phyloP scores from a whole-genome alignment of 768 basidiomycete genomes.

The Boletus rubroflammeus region DNA sequence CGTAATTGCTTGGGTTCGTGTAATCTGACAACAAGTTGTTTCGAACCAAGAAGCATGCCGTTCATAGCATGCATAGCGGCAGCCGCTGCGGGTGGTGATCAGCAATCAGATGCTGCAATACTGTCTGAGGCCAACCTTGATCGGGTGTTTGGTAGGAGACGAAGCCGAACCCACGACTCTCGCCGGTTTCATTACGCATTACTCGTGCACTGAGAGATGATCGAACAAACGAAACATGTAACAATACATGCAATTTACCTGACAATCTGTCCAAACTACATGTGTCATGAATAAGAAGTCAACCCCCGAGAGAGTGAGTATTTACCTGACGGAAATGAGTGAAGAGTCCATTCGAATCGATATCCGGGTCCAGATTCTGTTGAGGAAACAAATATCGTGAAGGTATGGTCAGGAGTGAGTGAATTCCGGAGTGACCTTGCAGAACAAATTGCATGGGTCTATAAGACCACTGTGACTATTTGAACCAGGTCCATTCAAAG shows the following conservation, averaged over 20 bases:
- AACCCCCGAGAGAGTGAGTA: background rate
- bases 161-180: conserved; percentile 87
- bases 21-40: conserved; percentile 80
- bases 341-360: conserved; percentile 83
- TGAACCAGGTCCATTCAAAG: conserved; percentile 69
- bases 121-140: conserved; percentile 51
- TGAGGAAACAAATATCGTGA: conserved; percentile 1
- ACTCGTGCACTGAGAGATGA: conserved; percentile 69
- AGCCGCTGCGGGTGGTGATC: conserved; percentile 44
- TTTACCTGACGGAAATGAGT: conserved; percentile 74
- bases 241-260: conserved; percentile 46
- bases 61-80: conserved; percentile 82
- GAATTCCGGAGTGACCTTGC: conserved; percentile 52
- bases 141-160: conserved; percentile 83
- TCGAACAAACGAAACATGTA: background rate
- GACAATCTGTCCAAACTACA: conserved; percentile 83
- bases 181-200: conserved; percentile 81
- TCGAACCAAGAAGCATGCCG: conserved; percentile 62
- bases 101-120: background rate
- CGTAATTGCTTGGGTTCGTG: conserved; percentile 92
- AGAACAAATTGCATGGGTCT: conserved; percentile 88
- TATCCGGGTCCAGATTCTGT: conserved; percentile 80
- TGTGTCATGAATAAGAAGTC: conserved; percentile 15
- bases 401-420: background rate
- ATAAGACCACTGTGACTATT: conserved; percentile 83